Evolutionary conservation across 2,329 filamentous ascomycete genomes (phyloP).

Genomic region (Cordyceps tenuipes): DNA sequence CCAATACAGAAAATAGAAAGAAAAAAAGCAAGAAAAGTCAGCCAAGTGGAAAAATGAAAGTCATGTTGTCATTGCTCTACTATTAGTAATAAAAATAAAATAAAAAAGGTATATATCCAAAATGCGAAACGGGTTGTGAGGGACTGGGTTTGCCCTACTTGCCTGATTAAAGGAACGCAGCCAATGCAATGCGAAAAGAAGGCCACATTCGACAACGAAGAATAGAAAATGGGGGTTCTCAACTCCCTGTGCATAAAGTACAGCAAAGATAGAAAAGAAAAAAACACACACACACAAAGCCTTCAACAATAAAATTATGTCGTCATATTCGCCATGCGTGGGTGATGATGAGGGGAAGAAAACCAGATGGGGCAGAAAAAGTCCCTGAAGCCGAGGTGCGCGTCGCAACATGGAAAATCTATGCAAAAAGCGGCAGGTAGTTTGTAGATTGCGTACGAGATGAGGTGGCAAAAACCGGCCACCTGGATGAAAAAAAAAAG

Average conservation of each 20-base stretch:
- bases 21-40: neutral
- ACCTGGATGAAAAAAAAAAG: neutral
- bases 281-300: neutral
- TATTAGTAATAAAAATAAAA: neutral
- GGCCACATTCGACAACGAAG: neutral
- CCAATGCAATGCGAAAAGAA: neutral
- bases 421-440: neutral
- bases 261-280: too few relatives aligned
- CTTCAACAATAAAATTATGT: neutral
- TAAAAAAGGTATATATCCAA: neutral
- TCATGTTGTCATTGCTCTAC: too few relatives aligned
- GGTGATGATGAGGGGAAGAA: neutral
- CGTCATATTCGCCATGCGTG: neutral
- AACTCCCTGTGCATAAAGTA: too few relatives aligned
- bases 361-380: neutral
- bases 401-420: neutral
- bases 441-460: neutral
- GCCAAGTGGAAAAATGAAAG: too few relatives aligned
- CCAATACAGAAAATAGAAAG: neutral
- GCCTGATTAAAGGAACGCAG: neutral
- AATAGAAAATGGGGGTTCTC: neutral
- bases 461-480: neutral
- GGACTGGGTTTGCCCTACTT: slow-evolving; percentile 1
- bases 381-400: neutral
- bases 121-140: neutral